Base-by-base conservation (phyloP, 31 red algal genomes). In the Asparagopsis taxiformis region DNA sequence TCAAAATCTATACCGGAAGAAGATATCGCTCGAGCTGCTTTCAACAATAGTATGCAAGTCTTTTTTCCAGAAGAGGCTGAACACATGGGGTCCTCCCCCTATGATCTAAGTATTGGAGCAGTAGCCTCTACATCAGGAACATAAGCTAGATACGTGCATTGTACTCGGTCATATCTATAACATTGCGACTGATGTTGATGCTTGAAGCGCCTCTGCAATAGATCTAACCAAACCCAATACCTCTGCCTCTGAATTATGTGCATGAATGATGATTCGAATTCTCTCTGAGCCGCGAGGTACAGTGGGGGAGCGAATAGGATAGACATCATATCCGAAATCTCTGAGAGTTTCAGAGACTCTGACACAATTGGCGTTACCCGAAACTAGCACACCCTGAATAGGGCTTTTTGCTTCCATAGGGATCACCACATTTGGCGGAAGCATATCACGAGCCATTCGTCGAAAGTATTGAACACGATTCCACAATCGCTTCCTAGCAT, bases 261-360 rank as follows among this genome's bases (percentile, higher is more conserved):
- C 65, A 59, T 99, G 96, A 19, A 99, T 59, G 44, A 90, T 77
- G 49, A 94, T 68, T 30, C 96, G 84, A 43, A 99, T 79, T 5
- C 96, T 51, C 69, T 99, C 96, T 15, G 51, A 21, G 24, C 96
- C 96, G 2, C 24, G 44, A 7, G 87, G 70, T 54, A 99, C 96
- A 2, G 96, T 95, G 24, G 96, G 96, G 7, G 78, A 71, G 35
- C 96, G 37, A 2, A 99, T 87, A 19, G 96, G 78, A 59, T 78
- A 85, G 1, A 89, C 77, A 58, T 81, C 78, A 65, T 88, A 84
- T 21, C 91, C 84, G 1, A 41, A 28, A 46, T 70, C 23, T 54
- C 59, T n/a, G 10, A 98, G 52, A 26, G 35, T 64, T 16, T 79
- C 43, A 3, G 80, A 72, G 13, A 95, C 46, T 26, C 48, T 32